Percentiles rank a stretch among this genome's conserved stretches.
phyloP scores from a whole-genome alignment of 2,329 filamentous ascomycete genomes.

The Rhinocladiella similis region DNA sequence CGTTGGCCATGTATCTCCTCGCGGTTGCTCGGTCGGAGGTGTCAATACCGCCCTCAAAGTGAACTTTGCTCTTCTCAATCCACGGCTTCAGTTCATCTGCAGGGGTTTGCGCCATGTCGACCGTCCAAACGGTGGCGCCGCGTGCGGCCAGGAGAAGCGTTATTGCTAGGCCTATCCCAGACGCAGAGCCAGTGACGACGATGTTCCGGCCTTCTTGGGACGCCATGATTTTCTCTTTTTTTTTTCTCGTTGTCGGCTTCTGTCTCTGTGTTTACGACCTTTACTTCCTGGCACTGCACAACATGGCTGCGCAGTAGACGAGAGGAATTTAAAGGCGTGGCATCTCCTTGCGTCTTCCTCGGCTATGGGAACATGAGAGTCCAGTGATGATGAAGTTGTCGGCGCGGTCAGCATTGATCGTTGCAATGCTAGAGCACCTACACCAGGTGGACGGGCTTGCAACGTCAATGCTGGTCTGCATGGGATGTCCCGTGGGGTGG shows the following conservation, averaged over 20 bases:
- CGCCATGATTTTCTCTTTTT: background rate
- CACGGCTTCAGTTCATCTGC: constrained; percentile 11
- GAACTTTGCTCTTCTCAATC: constrained; percentile 16
- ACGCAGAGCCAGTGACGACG: constrained; percentile 66
- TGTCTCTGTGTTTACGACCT: background rate
- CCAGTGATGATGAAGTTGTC: too few species aligned
- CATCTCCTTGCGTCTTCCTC: too few species aligned
- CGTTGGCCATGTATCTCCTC: constrained; percentile 46
- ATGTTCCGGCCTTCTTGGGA: constrained; percentile 40
- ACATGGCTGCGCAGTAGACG: too few species aligned
- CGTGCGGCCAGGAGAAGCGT: constrained; percentile 33
- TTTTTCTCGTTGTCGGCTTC: too few species aligned
- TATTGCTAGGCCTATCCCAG: constrained; percentile 63
- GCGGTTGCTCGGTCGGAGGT: constrained; percentile 1
- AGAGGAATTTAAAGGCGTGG: too few species aligned
- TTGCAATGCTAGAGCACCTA: too few species aligned
- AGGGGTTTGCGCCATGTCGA: constrained; percentile 9
- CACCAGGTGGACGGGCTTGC: too few species aligned
- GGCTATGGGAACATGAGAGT: too few species aligned
- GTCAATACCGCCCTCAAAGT: constrained; percentile 18
- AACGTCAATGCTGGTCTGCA: too few species aligned
- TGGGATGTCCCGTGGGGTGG: too few species aligned
- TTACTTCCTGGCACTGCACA: background rate
- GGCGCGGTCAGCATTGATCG: too few species aligned
- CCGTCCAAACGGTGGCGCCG: constrained; percentile 15